These are phyloP conservation scores for Mycena vitilis DNA, from an alignment of 768 basidiomycete genomes.

Conservation along the genomic window DNA sequence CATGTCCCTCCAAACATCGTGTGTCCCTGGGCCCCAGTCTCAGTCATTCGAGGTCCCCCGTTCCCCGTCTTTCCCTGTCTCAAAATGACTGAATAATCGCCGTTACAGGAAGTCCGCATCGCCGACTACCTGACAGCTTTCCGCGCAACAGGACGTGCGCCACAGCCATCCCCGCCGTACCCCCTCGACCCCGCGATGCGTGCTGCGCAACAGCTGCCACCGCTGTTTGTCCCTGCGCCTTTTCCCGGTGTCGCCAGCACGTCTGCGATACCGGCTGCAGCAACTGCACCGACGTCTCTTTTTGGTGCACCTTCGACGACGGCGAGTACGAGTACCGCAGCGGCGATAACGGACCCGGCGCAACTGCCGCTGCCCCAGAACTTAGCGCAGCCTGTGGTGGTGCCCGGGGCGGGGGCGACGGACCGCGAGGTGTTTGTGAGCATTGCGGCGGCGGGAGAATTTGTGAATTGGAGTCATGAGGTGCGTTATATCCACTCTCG, in stretches of 20 bases:
- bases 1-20: conserved; percentile 24
- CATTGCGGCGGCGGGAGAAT: conserved; percentile 46
- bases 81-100: not conserved
- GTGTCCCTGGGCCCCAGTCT: conserved; percentile 14
- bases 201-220: conserved; percentile 50
- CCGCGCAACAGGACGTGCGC: conserved; percentile 45
- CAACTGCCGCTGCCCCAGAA: conserved; percentile 43
- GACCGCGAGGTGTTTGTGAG: conserved; percentile 41
- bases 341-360: conserved; percentile 28
- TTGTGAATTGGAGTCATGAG: conserved; percentile 47
- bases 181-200: conserved; percentile 50
- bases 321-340: not conserved
- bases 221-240: conserved; percentile 50
- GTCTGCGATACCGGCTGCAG: not conserved
- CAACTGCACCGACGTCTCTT: not conserved
- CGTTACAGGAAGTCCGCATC: conserved; percentile 50
- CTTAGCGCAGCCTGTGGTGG: conserved; percentile 40
- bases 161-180: conserved; percentile 48
- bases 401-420: conserved; percentile 14
- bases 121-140: conserved; percentile 53
- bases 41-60: conserved; percentile 31
- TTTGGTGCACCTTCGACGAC: not conserved
- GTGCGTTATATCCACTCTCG: too few species aligned
- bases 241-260: conserved; percentile 18
- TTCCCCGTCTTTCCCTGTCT: not conserved